Conservation (phyloP, 208 protist genomes). For the Trypanosoma cruzi region DNA sequence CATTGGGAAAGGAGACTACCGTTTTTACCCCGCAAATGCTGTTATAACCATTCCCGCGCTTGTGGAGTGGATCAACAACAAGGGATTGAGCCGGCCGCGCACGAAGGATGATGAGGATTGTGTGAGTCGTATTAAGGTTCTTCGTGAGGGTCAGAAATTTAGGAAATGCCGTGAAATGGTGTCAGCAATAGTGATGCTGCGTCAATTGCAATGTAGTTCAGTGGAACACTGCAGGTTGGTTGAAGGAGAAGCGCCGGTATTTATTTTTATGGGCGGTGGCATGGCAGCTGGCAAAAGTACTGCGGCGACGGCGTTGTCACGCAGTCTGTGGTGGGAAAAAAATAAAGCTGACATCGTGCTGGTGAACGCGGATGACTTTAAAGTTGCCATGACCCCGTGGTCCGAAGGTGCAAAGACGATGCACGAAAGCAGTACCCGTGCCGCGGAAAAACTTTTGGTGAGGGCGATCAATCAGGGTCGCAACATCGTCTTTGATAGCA, state of each 20-base stretch:
- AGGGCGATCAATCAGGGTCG: conserved; percentile 80
- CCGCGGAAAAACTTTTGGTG: conserved; percentile 80
- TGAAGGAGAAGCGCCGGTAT: conserved; percentile 51
- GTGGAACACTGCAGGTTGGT: background rate
- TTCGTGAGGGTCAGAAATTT: conserved; percentile 61
- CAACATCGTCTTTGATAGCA: conserved; percentile 86
- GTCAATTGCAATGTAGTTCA: conserved; percentile 45
- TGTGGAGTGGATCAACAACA: conserved; percentile 60
- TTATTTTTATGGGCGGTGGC: conserved; percentile 89
- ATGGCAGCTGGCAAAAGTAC: conserved; percentile 92
- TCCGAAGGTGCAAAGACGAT: conserved; percentile 36
- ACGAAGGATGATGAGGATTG: conserved; percentile 38
- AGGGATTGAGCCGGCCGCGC: conserved; percentile 36
- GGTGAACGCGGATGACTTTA: conserved; percentile 89
- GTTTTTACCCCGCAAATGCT: conserved; percentile 40
- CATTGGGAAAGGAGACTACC: conserved; percentile 23
- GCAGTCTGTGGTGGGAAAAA: conserved; percentile 72
- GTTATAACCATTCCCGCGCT: conserved; percentile 41
- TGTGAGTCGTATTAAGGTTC: conserved; percentile 47
- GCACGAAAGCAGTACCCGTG: conserved; percentile 59
- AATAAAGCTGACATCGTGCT: conserved; percentile 77
- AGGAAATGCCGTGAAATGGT: conserved; percentile 47
- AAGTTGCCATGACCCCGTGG: conserved; percentile 28
- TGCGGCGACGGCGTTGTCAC: conserved; percentile 65
- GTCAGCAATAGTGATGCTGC: conserved; percentile 67